Evolutionary conservation across 2,329 filamentous ascomycete genomes (phyloP).

Genomic region (Dactylonectria macrodidyma): DNA sequence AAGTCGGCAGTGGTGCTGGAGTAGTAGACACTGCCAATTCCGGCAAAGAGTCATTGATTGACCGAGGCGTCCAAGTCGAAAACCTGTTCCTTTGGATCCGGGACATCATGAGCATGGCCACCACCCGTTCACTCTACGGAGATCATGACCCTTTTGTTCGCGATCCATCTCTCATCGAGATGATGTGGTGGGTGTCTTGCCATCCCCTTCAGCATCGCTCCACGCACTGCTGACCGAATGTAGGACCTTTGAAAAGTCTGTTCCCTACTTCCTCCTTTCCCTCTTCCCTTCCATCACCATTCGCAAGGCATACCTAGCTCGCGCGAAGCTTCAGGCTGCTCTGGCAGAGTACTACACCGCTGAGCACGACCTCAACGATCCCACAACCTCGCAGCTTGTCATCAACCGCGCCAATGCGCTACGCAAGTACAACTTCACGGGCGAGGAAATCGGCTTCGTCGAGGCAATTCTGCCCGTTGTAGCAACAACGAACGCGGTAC

Average conservation of each 20-base stretch:
- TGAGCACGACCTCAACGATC: slow-evolving; percentile 45
- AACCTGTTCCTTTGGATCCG: slow-evolving; percentile 58
- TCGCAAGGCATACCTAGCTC: slow-evolving; percentile 49
- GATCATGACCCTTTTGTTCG: slow-evolving; percentile 58
- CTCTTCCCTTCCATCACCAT: slow-evolving; percentile 50
- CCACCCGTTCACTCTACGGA: slow-evolving; percentile 59
- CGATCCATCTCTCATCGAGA: slow-evolving; percentile 35
- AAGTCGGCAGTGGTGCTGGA: slow-evolving; percentile 29
- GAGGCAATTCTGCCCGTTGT: slow-evolving; percentile 51
- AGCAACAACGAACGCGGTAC: slow-evolving; percentile 54
- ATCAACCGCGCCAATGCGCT: slow-evolving; percentile 47
- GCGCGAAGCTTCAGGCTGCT: slow-evolving; percentile 43
- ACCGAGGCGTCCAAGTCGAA: slow-evolving; percentile 47
- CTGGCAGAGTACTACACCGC: slow-evolving; percentile 52
- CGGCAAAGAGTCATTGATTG: slow-evolving; percentile 29
- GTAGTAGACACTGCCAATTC: slow-evolving; percentile 15
- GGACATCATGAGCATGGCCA: slow-evolving; percentile 56
- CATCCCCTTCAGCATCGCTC: background rate
- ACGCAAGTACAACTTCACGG: slow-evolving; percentile 49
- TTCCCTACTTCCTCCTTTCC: slow-evolving; percentile 48
- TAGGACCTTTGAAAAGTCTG: slow-evolving; percentile 44
- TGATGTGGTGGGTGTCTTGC: slow-evolving; percentile 36
- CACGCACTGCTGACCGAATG: slow-evolving; percentile 5
- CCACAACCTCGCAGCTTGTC: slow-evolving; percentile 47
- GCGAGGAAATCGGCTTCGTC: slow-evolving; percentile 47